These are phyloP conservation scores for Podaxis mareebaensis DNA, from an alignment of 768 basidiomycete genomes.

Conservation along the genomic window DNA sequence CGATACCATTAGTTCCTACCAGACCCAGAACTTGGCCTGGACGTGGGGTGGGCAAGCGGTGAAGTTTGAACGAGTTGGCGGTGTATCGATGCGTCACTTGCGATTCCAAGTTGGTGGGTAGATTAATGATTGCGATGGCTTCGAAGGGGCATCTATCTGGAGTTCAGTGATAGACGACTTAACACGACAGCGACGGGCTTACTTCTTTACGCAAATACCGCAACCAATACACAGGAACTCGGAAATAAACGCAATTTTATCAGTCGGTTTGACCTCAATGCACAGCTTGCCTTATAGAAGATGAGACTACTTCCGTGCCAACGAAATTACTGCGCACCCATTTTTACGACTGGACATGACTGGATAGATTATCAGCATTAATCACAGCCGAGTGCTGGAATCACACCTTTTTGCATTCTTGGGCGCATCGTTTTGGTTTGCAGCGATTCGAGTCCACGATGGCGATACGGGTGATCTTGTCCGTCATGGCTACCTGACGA, in stretches of 20 bases:
- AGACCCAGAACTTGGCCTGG: slow-evolving; percentile 99
- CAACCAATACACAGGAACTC: slow-evolving; percentile 99
- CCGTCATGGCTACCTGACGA: slow-evolving; percentile 56
- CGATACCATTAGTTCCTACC: slow-evolving; percentile 99
- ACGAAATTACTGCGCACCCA: slow-evolving; percentile 58
- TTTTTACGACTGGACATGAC: slow-evolving; percentile 93
- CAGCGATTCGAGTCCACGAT: slow-evolving; percentile 91
- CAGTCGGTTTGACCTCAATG: slow-evolving; percentile 94
- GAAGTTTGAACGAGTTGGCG: slow-evolving; percentile 98
- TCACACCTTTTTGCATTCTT: slow-evolving; percentile 94
- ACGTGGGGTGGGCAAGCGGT: slow-evolving; percentile 94
- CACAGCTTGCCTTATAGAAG: slow-evolving; percentile 80
- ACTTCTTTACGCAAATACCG: slow-evolving; percentile 99
- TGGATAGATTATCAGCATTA: slow-evolving; percentile 24
- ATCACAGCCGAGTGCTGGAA: slow-evolving; percentile 17
- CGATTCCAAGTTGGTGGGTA: slow-evolving; percentile 94
- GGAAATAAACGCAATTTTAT: slow-evolving; percentile 99
- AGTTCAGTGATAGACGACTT: background rate
- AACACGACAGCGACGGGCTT: slow-evolving; percentile 28
- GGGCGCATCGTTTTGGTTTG: slow-evolving; percentile 95
- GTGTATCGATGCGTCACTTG: slow-evolving; percentile 98
- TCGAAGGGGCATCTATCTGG: slow-evolving; percentile 91
- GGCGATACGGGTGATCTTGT: slow-evolving; percentile 98
- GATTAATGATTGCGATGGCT: slow-evolving; percentile 97
- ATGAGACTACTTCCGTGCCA: slow-evolving; percentile 10